Conservation (phyloP, 495 filamentous ascomycete genomes). For the Neurospora hispaniola region DNA sequence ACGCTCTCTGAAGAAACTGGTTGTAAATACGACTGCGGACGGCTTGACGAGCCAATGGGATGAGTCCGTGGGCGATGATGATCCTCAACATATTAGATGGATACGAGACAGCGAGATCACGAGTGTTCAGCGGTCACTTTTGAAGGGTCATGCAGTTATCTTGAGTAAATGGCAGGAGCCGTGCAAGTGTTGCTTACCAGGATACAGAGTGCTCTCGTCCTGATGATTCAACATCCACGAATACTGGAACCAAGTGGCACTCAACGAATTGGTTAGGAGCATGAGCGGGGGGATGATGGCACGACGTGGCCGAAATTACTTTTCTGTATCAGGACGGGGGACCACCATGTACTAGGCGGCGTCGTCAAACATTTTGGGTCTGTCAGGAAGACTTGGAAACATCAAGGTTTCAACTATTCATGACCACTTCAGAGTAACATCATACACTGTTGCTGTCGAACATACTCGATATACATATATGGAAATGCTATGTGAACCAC, state of each 20-base stretch:
- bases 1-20: background rate
- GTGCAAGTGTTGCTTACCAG: background rate
- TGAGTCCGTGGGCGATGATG: background rate
- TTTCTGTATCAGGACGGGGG: too few relatives aligned
- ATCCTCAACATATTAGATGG: background rate
- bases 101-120: background rate
- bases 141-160: too few relatives aligned
- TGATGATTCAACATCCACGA: too few relatives aligned
- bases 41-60: background rate
- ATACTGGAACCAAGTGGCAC: too few relatives aligned
- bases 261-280: background rate
- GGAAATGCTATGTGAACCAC: background rate
- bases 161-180: too few relatives aligned
- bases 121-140: too few relatives aligned
- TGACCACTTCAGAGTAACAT: background rate
- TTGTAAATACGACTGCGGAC: background rate
- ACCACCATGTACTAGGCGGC: too few relatives aligned
- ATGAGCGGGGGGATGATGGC: background rate
- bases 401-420: too few relatives aligned
- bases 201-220: too few relatives aligned
- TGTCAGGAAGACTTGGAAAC: too few relatives aligned
- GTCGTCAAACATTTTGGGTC: too few relatives aligned
- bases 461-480: fast-evolving
- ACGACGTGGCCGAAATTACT: background rate
- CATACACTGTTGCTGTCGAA: background rate